Base-by-base conservation (phyloP, 345 rosid genomes). In the Orychophragmus violaceus region DNA sequence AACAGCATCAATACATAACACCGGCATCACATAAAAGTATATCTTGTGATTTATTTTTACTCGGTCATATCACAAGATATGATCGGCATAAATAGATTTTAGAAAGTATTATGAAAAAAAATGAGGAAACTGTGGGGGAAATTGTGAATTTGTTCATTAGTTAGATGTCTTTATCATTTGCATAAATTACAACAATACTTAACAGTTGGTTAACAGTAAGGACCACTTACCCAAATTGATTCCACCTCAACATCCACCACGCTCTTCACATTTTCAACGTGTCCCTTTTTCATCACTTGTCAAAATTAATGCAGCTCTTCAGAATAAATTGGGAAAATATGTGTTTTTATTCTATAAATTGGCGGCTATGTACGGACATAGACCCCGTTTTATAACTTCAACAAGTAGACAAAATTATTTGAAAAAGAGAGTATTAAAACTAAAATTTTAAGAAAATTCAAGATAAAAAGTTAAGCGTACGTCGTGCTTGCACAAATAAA, bases 251-350 rank as follows among this genome's bases (percentile, higher is more conserved):
- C 29, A 48, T 5, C 59, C 66, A 69, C 66, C 51, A 63, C 13
- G 32, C 30, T 18, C 30, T 71, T 46, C 76, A 71, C 70, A 64
- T 71, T 71, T 8, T 63, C 64, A 71, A 71, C 76, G 76, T 71
- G 59, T 18, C n/a, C n/a, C n/a, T 45, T 23, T 45, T 17, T 44
- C 27, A 7, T 29, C 32, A 29, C 32, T 6, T 28, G 32, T 9
- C 32, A 8, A 16, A 6, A 30, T 41, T 1, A 23, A 14, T 28
- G 1, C n/a, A 42, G 14, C 24, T 60, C 17, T 17, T 29, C 42
- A n/a, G 8, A 50, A 25, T 35, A 22, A 49, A n/a, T 41, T 33
- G 27, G 16, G 2, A 12, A 49, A 16, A 25, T 23, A 16, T 33
- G 2, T 24, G 37, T 27, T 7, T 12, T 24, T 64, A 16, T 64